Base-by-base conservation (phyloP, 257 asterid species). In the Paulownia fortunei region DNA sequence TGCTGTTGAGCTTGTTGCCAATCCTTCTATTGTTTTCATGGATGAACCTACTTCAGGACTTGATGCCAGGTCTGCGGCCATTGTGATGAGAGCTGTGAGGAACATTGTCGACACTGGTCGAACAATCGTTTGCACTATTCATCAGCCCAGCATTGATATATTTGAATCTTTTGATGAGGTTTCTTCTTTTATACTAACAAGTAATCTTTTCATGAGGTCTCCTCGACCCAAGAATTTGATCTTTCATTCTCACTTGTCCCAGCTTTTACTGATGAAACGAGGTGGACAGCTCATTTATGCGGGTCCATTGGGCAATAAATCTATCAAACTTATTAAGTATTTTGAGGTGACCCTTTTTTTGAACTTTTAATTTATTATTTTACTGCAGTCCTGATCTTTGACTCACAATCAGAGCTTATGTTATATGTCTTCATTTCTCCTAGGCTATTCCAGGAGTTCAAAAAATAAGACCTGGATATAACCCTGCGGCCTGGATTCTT, bases 41-140 rank as follows among this genome's bases (percentile, higher is more conserved):
- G 98, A 93, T 60, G 98, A 93, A 65, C 98, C 98, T 2, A 93
- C 98, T 32, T 93, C 97, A 37, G 98, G 98, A 13, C 93, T 93
- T 2, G 98, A 93, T 78, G 98, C 98, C 58, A 86, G 98, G 80
- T 84, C 98, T 32, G 98, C 98, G 51, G 97, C 98, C 72, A 91
- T 93, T 59, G 98, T 93, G 79, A 93, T 93, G 97, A 87, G 98
- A 76, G 92, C 98, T 34, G 96, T 93, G 72, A 93, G 98, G 87
- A 93, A 91, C 88, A 93, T 90, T 21, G 98, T 89, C 21, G 90
- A 93, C 85, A 93, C 97, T 10, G 97, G 97, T 13, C 87, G 98
- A 36, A 93, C 98, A 27, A 90, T 93, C 10, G 98, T 91, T 64
- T 93, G 98, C 89, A 93, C 98, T 18, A 93, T 93, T 85, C 98